Percentiles rank a stretch among this genome's conserved stretches.
phyloP scores from a whole-genome alignment of 2,329 filamentous ascomycete species.

The Chrysoporthe deuterocubensis region DNA sequence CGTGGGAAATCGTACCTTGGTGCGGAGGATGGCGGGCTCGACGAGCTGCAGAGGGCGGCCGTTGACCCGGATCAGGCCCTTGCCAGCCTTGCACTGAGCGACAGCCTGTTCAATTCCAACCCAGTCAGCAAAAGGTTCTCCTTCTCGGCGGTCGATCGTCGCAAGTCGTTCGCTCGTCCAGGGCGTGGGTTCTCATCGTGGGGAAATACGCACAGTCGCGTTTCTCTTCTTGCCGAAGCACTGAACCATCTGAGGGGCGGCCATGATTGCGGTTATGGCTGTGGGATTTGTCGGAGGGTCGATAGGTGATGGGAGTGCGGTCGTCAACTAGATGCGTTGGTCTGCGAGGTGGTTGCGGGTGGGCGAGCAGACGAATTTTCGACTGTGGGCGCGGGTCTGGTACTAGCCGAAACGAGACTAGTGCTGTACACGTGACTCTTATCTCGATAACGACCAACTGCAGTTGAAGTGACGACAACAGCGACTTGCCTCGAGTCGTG shows the following conservation, averaged over 20 bases:
- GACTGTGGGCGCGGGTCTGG: slow-evolving; percentile 25
- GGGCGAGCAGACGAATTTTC: slow-evolving; percentile 27
- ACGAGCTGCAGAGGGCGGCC: slow-evolving; percentile 92
- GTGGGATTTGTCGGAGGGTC: slow-evolving; percentile 21
- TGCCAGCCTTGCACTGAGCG: slow-evolving; percentile 35
- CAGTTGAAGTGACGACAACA: slow-evolving; percentile 6
- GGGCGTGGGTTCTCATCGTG: slow-evolving; percentile 13
- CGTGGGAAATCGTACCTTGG: slow-evolving; percentile 70
- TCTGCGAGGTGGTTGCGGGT: slow-evolving; percentile 11
- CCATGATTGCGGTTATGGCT: slow-evolving; percentile 62
- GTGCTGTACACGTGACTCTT: slow-evolving; percentile 25
- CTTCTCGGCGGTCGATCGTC: slow-evolving; percentile 16
- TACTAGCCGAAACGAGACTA: slow-evolving; percentile 2
- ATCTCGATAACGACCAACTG: slow-evolving; percentile 18
- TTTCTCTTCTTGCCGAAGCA: slow-evolving; percentile 99
- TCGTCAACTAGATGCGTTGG: slow-evolving; percentile 19
- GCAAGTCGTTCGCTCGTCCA: slow-evolving; percentile 14
- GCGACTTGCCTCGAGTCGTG: background rate
- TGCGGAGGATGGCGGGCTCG: slow-evolving; percentile 95
- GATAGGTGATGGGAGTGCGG: slow-evolving; percentile 17
- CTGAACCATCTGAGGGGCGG: slow-evolving; percentile 82
- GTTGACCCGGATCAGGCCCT: slow-evolving; percentile 97
- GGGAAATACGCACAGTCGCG: slow-evolving; percentile 60
- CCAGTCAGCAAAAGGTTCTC: slow-evolving; percentile 25
- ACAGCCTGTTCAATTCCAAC: slow-evolving; percentile 26